A percentile compares a stretch with the other conserved stretches of the same genome.
phyloP scores from a whole-genome alignment of 2,329 filamentous ascomycete species.

The Blastomyces emzantsi region DNA sequence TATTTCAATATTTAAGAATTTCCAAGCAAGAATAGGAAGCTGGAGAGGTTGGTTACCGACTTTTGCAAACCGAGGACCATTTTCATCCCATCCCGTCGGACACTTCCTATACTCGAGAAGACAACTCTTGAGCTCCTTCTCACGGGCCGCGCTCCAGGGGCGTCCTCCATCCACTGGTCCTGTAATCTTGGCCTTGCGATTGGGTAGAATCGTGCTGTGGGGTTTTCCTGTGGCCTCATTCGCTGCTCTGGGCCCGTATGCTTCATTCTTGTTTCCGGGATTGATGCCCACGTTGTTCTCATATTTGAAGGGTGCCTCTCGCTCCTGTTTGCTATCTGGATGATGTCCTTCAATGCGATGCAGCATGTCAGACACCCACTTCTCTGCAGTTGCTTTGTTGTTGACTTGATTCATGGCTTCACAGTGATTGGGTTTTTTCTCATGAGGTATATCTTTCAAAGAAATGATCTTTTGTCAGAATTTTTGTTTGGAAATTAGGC shows the following conservation, averaged over 20 bases:
- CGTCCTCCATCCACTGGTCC: not conserved
- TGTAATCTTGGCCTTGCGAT: not conserved
- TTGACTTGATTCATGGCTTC: not conserved
- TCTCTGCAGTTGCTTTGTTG: not conserved
- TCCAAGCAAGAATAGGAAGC: not conserved
- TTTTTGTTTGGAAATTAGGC: too few species aligned
- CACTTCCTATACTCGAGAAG: conserved; percentile 26
- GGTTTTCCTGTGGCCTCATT: not conserved
- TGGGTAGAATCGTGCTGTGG: not conserved
- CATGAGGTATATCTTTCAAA: not conserved
- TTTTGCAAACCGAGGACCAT: conserved; percentile 28
- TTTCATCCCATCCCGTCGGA: conserved; percentile 27
- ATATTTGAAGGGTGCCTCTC: not conserved
- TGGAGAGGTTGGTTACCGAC: conserved; percentile 19
- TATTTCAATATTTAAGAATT: not conserved
- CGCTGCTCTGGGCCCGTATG: too few species aligned
- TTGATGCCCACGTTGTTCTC: not conserved
- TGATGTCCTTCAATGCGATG: not conserved
- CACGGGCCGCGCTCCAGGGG: conserved; percentile 21
- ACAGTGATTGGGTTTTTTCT: not conserved
- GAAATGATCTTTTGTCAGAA: not conserved
- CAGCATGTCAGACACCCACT: not conserved
- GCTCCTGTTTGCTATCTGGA: not conserved
- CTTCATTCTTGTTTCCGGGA: not conserved
- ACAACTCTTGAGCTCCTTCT: conserved; percentile 24